A percentile compares a stretch with the other conserved stretches of the same genome.
Evolutionary conservation across 139 green algal species (phyloP).

Genomic region (Closterium sp.): DNA sequence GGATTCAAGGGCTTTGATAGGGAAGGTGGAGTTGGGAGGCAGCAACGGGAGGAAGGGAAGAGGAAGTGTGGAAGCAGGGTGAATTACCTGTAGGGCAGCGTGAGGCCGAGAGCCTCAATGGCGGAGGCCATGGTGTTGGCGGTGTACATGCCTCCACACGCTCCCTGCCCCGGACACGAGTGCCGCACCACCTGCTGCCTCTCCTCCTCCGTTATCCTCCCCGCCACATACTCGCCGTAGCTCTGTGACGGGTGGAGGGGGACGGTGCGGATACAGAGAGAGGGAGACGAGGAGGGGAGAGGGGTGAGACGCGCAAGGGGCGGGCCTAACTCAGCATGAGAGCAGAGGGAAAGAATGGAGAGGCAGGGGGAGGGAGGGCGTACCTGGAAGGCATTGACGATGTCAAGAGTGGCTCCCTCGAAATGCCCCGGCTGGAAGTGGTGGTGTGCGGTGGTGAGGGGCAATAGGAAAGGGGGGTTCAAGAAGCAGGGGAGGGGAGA

Average conservation of each 20-base stretch:
- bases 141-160: constrained; percentile 94
- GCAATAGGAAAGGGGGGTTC: neutral
- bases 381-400: constrained; percentile 86
- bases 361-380: neutral
- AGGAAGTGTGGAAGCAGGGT: too few relatives aligned
- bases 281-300: neutral
- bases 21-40: neutral
- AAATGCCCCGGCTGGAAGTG: constrained; percentile 31
- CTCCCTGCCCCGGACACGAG: constrained; percentile 85
- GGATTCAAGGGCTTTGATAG: too few relatives aligned
- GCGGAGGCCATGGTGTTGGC: constrained; percentile 98
- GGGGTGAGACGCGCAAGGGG: neutral
- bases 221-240: constrained; percentile 77
- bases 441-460: neutral
- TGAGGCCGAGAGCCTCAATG: constrained; percentile 97
- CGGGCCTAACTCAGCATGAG: neutral
- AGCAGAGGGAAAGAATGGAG: neutral
- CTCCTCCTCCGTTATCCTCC: constrained; percentile 80
- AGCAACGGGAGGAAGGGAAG: neutral
- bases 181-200: constrained; percentile 86
- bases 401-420: constrained; percentile 75
- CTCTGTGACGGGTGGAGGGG: constrained; percentile 65
- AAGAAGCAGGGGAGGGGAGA: too few relatives aligned
- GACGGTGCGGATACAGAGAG: too few relatives aligned
- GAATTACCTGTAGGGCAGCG: constrained; percentile 84